Base-by-base conservation (phyloP, 495 filamentous ascomycete species). In the Aspergillus heteromorphus region DNA sequence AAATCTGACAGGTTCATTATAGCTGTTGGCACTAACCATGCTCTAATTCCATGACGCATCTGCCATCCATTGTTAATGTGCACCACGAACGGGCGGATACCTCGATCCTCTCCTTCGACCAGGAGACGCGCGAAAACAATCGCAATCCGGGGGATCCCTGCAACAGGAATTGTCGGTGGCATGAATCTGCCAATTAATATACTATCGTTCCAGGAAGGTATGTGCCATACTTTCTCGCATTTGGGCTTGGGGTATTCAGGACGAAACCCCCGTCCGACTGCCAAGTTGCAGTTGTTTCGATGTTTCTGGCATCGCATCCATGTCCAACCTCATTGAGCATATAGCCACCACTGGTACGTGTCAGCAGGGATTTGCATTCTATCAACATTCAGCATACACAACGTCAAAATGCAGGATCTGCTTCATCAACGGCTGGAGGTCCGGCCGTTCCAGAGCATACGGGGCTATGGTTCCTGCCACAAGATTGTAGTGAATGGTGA, bases 311-410 rank as follows among this genome's bases (percentile, higher is more conserved):
- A 55, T 72, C 69, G 14, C 66, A 57, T 3, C 69, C 67, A 36
- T 68, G 69, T 9, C 62, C 64, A 11, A 67, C 29, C 50, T 72
- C 69, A 0, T 59, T 72, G 5, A 72, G 55, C 53, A 72, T 50
- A 45, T 61, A 72, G 14, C 59, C 56, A 8, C 60, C 59, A 20
- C 65, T 67, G 5, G 16, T 38, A 17, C 10, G 2, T 5, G n/a
- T 34, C n/a, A 47, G 40, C 40, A 18, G 6, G 9, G 6, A 4
- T 25, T 25, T 29, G 8, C 8, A 9, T 11, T 23, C 1, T 40
- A 5, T 31, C n/a, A 21, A 17, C 6, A 17, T 3, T 7, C 25
- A 18, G 30, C 62, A 14, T 48, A 65, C 63, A 51, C 48, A 16
- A 58, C 40, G 52, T 70, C 59, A 54, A 69, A 72, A 2, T 51